These are phyloP conservation scores for Citrus hindsii DNA, from an alignment of 345 rosid species.

Conservation along the genomic window DNA sequence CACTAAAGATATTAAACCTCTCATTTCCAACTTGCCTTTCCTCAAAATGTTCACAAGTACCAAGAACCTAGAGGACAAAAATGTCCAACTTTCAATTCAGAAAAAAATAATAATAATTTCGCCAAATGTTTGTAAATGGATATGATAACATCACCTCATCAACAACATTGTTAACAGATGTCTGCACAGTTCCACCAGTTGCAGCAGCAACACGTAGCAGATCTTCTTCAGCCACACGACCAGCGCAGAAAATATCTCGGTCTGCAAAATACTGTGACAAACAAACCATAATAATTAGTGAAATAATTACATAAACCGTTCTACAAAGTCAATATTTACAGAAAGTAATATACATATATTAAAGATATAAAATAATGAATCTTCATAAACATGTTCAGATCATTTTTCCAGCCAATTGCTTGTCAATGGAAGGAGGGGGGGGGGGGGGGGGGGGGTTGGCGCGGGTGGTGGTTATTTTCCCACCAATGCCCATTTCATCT, in stretches of 20 bases:
- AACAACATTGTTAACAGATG: slow-evolving; percentile 89
- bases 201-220: slow-evolving; percentile 95
- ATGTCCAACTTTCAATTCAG: neutral
- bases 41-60: slow-evolving; percentile 93
- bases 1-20: slow-evolving; percentile 96
- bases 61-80: slow-evolving; percentile 69
- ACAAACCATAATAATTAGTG: neutral
- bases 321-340: neutral
- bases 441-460: no score
- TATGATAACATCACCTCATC: slow-evolving; percentile 53
- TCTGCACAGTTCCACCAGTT: slow-evolving; percentile 92
- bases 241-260: slow-evolving; percentile 98
- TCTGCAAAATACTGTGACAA: slow-evolving; percentile 92
- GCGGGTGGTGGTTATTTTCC: neutral
- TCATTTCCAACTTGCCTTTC: slow-evolving; percentile 98
- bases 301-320: neutral
- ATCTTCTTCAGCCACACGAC: slow-evolving; percentile 97
- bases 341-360: neutral
- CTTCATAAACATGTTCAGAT: neutral
- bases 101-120: neutral
- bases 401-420: neutral
- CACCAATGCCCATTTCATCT: neutral
- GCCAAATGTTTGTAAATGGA: neutral
- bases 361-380: neutral
- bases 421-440: neutral